A percentile compares a stretch with the other conserved stretches of the same genome.
These are phyloP conservation scores for Goffeauzyma gilvescens DNA, from an alignment of 768 basidiomycete genomes.

Conservation along the genomic window DNA sequence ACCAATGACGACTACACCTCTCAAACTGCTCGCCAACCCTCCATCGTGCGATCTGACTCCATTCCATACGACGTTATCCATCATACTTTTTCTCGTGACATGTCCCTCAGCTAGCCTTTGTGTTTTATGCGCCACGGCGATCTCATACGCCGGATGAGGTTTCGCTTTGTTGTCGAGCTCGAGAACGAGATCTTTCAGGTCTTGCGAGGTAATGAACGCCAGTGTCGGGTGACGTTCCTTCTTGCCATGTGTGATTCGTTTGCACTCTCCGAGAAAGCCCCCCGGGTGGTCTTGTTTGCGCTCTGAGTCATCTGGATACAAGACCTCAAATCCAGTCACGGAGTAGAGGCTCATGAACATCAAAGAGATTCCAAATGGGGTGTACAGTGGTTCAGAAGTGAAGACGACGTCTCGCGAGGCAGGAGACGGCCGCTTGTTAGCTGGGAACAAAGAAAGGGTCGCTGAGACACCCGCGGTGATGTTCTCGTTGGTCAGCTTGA, in stretches of 20 bases:
- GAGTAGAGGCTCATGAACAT: too few species aligned
- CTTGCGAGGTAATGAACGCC: too few species aligned
- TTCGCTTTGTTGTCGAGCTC: too few species aligned
- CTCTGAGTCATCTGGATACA: too few species aligned
- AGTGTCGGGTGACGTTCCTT: too few species aligned
- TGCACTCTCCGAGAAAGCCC: too few species aligned
- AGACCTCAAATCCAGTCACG: too few species aligned
- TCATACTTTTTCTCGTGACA: constrained; percentile 56
- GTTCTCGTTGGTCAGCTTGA: too few species aligned
- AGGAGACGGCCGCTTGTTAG: constrained; percentile 42
- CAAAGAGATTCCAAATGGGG: constrained; percentile 59
- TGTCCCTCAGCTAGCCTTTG: constrained; percentile 53
- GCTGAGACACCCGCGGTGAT: constrained; percentile 77
- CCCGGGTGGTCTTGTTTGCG: too few species aligned
- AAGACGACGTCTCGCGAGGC: constrained; percentile 55
- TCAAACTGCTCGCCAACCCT: constrained; percentile 44
- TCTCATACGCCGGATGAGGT: constrained; percentile 34
- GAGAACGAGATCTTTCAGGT: too few species aligned
- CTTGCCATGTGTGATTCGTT: too few species aligned
- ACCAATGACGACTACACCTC: constrained; percentile 53
- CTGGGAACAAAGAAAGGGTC: constrained; percentile 53
- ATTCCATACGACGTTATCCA: constrained; percentile 64
- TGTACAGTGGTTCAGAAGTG: constrained; percentile 53
- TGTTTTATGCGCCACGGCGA: constrained; percentile 64
- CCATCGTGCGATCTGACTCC: constrained; percentile 44